These are phyloP conservation scores for Oxytropis ochrocephala DNA, from an alignment of 306 rosid genomes.

Conservation along the genomic window DNA sequence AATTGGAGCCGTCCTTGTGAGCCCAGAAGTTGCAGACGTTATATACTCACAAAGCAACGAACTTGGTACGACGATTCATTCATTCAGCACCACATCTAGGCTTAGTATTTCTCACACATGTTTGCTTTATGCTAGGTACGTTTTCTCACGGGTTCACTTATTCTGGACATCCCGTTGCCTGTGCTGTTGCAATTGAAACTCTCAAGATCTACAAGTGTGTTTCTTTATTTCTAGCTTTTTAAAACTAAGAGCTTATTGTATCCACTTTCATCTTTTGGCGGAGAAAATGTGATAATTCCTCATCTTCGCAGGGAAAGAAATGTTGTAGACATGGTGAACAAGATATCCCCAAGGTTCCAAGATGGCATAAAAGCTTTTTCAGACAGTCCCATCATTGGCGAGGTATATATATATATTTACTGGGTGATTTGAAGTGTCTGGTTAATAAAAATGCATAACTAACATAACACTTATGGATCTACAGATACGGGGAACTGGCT, in stretches of 20 bases:
- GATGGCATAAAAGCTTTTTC: constrained; percentile 75
- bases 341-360: constrained; percentile 67
- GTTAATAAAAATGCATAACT: neutral
- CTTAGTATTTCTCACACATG: constrained; percentile 3
- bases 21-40: constrained; percentile 82
- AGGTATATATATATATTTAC: constrained; percentile 47
- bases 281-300: constrained; percentile 5
- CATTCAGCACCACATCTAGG: neutral
- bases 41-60: constrained; percentile 77
- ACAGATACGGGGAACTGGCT: constrained; percentile 90
- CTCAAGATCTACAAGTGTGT: constrained; percentile 85
- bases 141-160: constrained; percentile 92
- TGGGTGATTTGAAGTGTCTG: neutral
- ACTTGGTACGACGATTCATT: constrained; percentile 52
- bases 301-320: constrained; percentile 72
- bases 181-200: constrained; percentile 91
- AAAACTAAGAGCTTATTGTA: neutral
- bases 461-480: constrained; percentile 13
- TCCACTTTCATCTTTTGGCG: neutral
- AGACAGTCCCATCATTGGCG: constrained; percentile 85
- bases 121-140: constrained; percentile 30
- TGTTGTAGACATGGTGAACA: constrained; percentile 46
- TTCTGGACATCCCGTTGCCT: constrained; percentile 86
- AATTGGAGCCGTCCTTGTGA: constrained; percentile 85
- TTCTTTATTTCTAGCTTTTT: constrained; percentile 4